phyloP scores from a whole-genome alignment of 345 rosid species.

The Brassica nigra region DNA sequence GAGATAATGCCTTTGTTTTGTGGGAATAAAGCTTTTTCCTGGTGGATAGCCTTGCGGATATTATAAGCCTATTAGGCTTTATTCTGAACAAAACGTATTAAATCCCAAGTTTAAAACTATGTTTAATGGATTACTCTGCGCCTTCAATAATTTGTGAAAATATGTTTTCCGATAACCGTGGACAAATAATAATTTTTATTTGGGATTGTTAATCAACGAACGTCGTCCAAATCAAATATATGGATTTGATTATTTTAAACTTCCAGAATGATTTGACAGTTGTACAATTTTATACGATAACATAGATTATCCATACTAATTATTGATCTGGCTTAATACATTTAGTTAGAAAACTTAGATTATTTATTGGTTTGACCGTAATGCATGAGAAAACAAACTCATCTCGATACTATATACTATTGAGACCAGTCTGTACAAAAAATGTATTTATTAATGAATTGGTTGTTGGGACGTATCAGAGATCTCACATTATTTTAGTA shows the following conservation, averaged over 20 bases:
- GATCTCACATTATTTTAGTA: neutral
- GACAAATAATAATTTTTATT: neutral
- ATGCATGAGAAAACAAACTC: neutral
- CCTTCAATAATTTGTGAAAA: neutral
- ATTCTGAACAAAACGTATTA: neutral
- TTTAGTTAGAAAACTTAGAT: neutral
- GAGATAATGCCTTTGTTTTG: neutral
- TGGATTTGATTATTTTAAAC: neutral
- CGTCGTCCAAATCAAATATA: constrained; percentile 6
- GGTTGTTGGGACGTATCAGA: neutral
- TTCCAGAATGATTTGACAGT: constrained; percentile 30
- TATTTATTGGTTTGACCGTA: constrained; percentile 9
- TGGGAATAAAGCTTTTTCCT: no score
- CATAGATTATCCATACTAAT: constrained; percentile 9
- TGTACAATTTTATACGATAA: neutral
- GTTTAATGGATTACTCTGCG: neutral
- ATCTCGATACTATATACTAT: neutral
- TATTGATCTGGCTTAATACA: constrained; percentile 1
- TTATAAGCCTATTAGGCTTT: neutral
- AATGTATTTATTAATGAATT: neutral
- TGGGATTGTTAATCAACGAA: neutral
- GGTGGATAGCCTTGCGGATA: neutral
- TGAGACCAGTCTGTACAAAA: neutral
- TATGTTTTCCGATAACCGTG: neutral
- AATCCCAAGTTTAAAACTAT: no score